Conservation (phyloP, 2,329 filamentous ascomycete genomes). For the Biscogniauxia mediterranea region DNA sequence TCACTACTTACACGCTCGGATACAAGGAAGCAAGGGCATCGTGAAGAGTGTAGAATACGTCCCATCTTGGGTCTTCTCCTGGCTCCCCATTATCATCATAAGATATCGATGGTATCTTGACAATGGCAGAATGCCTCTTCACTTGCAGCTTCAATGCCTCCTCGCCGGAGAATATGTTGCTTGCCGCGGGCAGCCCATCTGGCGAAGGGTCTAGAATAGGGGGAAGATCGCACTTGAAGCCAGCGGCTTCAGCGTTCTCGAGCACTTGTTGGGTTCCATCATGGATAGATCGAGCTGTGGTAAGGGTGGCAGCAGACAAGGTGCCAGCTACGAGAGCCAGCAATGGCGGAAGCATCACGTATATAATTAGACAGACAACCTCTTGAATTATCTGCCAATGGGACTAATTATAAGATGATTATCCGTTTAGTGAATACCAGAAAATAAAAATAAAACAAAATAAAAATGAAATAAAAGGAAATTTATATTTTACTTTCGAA, state of each 20-base stretch:
- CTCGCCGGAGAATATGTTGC: slow-evolving; percentile 28
- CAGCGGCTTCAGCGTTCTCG: slow-evolving; percentile 5
- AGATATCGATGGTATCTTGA: slow-evolving; percentile 53
- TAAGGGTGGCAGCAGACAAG: slow-evolving; percentile 11
- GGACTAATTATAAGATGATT: too few species aligned
- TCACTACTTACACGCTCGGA: slow-evolving; percentile 43
- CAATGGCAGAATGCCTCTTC: slow-evolving; percentile 41
- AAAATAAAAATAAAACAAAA: too few species aligned
- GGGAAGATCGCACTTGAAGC: slow-evolving; percentile 32
- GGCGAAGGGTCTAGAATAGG: slow-evolving; percentile 26
- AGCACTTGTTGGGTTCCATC: slow-evolving; percentile 17
- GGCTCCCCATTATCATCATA: slow-evolving; percentile 56
- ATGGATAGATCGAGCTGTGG: slow-evolving; percentile 16
- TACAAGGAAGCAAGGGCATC: slow-evolving; percentile 48
- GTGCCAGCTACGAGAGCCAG: slow-evolving; percentile 21
- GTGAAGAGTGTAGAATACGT: slow-evolving; percentile 51
- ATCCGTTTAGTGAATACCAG: too few species aligned
- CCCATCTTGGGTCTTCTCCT: slow-evolving; percentile 54
- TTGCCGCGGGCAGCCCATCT: slow-evolving; percentile 31
- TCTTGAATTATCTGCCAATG: neutral
- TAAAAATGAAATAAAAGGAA: too few species aligned
- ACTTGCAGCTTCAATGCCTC: slow-evolving; percentile 35
- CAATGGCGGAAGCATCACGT: slow-evolving; percentile 17
- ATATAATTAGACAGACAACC: neutral
- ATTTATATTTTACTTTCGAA: too few species aligned